phyloP scores from a whole-genome alignment of 2,329 filamentous ascomycete species.

The Cladosporium sp. region DNA sequence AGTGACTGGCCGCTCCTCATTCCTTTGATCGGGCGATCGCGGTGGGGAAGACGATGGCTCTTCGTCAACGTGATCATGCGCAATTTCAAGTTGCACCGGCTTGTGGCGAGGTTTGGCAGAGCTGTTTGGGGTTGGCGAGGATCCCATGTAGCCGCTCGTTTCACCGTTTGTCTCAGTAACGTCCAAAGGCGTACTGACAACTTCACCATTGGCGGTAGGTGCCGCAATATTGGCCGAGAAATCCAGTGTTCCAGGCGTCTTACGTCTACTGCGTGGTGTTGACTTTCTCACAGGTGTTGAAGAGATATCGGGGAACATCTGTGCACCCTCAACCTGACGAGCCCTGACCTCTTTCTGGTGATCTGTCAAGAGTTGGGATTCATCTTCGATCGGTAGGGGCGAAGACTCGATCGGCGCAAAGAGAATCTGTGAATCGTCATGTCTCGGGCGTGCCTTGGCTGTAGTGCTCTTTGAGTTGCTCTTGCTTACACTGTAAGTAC shows the following conservation, averaged over 20 bases:
- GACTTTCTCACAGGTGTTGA: slow-evolving; percentile 50
- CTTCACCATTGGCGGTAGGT: slow-evolving; percentile 30
- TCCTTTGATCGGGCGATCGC: slow-evolving; percentile 1
- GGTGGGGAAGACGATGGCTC: slow-evolving; percentile 17
- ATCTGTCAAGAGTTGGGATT: slow-evolving; percentile 76
- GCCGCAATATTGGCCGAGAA: slow-evolving; percentile 26
- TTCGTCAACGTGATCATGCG: neutral
- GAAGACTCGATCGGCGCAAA: slow-evolving; percentile 68
- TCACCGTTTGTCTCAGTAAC: slow-evolving; percentile 37
- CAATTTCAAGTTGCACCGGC: neutral
- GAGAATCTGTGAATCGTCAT: slow-evolving; percentile 80
- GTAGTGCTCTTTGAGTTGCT: neutral
- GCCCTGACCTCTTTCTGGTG: slow-evolving; percentile 76
- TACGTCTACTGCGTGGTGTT: slow-evolving; percentile 17
- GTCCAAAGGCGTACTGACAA: slow-evolving; percentile 45
- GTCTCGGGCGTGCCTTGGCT: slow-evolving; percentile 56
- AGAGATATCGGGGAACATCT: slow-evolving; percentile 67
- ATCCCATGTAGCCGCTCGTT: slow-evolving; percentile 51
- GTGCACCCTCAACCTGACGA: slow-evolving; percentile 64
- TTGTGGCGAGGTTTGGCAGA: slow-evolving; percentile 22
- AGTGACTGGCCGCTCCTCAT: neutral
- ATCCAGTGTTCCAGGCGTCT: slow-evolving; percentile 30
- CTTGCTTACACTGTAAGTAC: slow-evolving; percentile 11
- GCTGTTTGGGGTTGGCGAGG: slow-evolving; percentile 54
- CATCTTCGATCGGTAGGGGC: slow-evolving; percentile 52